Conservation (phyloP, 2,329 filamentous ascomycete species). For the Penicillium sclerotigenum region DNA sequence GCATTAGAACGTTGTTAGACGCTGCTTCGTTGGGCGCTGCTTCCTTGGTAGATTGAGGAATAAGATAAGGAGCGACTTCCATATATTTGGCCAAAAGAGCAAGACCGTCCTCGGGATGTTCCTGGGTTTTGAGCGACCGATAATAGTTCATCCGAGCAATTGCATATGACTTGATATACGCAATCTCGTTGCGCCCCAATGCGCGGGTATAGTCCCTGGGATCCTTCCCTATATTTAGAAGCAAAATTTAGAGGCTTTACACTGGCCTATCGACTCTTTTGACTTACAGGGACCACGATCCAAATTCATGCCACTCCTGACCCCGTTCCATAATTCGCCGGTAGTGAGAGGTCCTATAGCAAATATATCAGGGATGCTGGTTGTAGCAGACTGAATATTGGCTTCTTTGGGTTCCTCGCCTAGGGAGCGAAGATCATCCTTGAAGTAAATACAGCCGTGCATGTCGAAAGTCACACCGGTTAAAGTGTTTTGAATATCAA, state of each 20-base stretch:
- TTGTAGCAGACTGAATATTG: background rate
- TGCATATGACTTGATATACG: constrained; percentile 24
- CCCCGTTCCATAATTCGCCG: constrained; percentile 20
- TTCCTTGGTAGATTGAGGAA: constrained; percentile 13
- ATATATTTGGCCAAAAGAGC: constrained; percentile 28
- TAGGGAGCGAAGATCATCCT: constrained; percentile 20
- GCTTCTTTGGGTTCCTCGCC: constrained; percentile 13
- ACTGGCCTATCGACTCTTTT: background rate
- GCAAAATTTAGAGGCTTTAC: background rate
- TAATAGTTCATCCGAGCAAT: constrained; percentile 28
- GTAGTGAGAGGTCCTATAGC: constrained; percentile 25
- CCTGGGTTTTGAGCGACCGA: constrained; percentile 15
- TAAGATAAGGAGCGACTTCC: constrained; percentile 19
- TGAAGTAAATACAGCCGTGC: constrained; percentile 30
- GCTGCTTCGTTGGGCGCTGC: background rate
- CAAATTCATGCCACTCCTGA: constrained; percentile 23
- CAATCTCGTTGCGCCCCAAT: constrained; percentile 27
- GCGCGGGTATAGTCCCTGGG: constrained; percentile 22
- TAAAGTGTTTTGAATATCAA: constrained; percentile 28
- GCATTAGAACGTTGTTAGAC: constrained; percentile 24
- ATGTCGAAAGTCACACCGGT: constrained; percentile 20
- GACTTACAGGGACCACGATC: constrained; percentile 32
- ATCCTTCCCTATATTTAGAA: constrained; percentile 14
- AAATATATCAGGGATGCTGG: constrained; percentile 13
- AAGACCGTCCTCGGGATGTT: constrained; percentile 24